Evolutionary conservation across 495 filamentous ascomycete species (phyloP).

Genomic region (Penicillium silybi): DNA sequence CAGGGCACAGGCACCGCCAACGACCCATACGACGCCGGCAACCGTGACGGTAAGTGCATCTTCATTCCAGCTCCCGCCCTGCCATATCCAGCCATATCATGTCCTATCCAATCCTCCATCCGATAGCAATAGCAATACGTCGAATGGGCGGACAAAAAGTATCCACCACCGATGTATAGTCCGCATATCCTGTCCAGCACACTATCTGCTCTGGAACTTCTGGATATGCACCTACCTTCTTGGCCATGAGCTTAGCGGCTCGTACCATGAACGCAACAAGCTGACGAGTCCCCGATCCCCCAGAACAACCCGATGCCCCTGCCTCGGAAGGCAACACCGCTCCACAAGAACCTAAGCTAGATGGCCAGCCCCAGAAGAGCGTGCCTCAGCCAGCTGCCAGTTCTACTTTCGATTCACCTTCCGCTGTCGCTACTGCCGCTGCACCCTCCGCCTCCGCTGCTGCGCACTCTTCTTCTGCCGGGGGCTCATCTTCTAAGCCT

Average conservation of each 20-base stretch:
- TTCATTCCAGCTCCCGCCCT: background rate
- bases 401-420: background rate
- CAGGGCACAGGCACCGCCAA: conserved; percentile 33
- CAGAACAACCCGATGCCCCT: conserved; percentile 36
- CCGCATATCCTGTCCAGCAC: too few relatives aligned
- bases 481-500: background rate
- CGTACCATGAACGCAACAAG: background rate
- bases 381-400: background rate
- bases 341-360: conserved; percentile 10
- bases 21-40: conserved; percentile 45
- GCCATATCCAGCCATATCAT: background rate
- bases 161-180: background rate
- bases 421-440: background rate
- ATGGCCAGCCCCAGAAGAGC: conserved; percentile 8
- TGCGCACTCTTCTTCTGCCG: background rate
- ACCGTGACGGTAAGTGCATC: conserved; percentile 34
- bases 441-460: background rate
- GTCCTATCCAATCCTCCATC: background rate
- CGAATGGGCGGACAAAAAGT: too few relatives aligned
- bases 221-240: background rate
- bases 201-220: background rate
- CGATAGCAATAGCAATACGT: too few relatives aligned
- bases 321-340: conserved; percentile 22
- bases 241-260: background rate
- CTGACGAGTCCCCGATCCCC: background rate